Percentiles rank a stretch among this genome's conserved stretches.
These are phyloP conservation scores for Abrus precatorius DNA, from an alignment of 306 rosid genomes.

Conservation along the genomic window DNA sequence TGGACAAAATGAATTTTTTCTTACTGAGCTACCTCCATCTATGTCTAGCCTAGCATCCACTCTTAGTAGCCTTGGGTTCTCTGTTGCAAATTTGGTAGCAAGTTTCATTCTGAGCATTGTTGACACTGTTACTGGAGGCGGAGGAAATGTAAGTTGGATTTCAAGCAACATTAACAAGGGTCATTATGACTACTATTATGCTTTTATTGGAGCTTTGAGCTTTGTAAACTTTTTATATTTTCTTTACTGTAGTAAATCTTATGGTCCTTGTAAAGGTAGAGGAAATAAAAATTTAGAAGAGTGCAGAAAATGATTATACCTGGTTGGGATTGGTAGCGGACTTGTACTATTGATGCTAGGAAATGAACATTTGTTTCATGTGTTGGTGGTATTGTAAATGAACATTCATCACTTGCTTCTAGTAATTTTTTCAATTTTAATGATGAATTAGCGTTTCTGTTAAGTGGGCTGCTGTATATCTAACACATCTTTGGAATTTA, in stretches of 20 bases:
- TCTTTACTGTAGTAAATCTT: constrained; percentile 49
- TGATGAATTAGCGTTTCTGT: too few relatives aligned
- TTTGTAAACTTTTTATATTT: constrained; percentile 37
- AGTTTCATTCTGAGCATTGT: constrained; percentile 42
- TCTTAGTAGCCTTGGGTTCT: constrained; percentile 34
- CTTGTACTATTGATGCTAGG: background rate
- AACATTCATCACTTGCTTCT: background rate
- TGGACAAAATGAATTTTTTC: constrained; percentile 41
- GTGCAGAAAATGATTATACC: background rate
- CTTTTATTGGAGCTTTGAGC: constrained; percentile 39
- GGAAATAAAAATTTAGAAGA: constrained; percentile 3
- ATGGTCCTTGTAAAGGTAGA: constrained; percentile 43
- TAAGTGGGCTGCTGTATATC: too few relatives aligned
- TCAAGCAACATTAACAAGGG: constrained; percentile 56
- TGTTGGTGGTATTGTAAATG: background rate
- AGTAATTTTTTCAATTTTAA: too few relatives aligned
- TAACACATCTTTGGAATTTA: too few relatives aligned
- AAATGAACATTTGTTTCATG: background rate
- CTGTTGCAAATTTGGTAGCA: constrained; percentile 41
- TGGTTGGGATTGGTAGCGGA: background rate
- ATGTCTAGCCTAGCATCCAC: constrained; percentile 45
- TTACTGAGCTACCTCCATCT: constrained; percentile 41
- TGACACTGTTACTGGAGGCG: constrained; percentile 33
- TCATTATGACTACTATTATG: constrained; percentile 46
- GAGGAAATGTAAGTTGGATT: constrained; percentile 43